Evolutionary conservation across 2,329 filamentous ascomycete genomes (phyloP).

Genomic region (Xylariales sp.): DNA sequence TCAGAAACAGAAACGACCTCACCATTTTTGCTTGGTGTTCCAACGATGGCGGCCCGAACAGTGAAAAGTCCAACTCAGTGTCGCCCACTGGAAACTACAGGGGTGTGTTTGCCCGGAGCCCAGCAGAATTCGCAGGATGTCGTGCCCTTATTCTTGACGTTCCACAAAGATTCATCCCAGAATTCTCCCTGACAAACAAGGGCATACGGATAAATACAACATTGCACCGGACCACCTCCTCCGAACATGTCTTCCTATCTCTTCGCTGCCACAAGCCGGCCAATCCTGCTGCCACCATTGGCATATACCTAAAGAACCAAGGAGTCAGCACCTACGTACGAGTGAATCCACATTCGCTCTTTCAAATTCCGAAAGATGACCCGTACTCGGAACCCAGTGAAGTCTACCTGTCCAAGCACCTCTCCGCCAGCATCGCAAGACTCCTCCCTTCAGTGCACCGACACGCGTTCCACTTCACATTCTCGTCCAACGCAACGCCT

Average conservation of each 20-base stretch:
- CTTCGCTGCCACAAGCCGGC: not conserved
- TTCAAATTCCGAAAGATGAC: not conserved
- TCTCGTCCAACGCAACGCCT: not conserved
- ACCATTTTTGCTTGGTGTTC: constrained; percentile 1
- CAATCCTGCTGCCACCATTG: not conserved
- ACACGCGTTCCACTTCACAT: not conserved
- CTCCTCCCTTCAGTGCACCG: not conserved
- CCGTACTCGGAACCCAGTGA: not conserved
- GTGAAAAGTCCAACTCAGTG: too few relatives aligned
- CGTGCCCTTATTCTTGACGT: not conserved
- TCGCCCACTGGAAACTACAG: too few relatives aligned
- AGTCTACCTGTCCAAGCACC: not conserved
- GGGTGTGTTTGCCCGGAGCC: not conserved
- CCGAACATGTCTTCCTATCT: not conserved
- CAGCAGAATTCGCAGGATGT: not conserved
- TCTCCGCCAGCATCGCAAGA: not conserved
- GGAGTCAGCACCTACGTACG: not conserved
- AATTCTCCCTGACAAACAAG: not conserved
- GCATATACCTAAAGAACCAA: not conserved
- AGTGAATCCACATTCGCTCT: not conserved
- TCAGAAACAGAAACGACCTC: not conserved
- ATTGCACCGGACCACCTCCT: not conserved
- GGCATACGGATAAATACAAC: not conserved
- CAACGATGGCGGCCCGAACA: too few relatives aligned
- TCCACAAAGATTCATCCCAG: too few relatives aligned